Conservation (phyloP, 2,329 filamentous ascomycete genomes). For the Aspergillus uvarum region DNA sequence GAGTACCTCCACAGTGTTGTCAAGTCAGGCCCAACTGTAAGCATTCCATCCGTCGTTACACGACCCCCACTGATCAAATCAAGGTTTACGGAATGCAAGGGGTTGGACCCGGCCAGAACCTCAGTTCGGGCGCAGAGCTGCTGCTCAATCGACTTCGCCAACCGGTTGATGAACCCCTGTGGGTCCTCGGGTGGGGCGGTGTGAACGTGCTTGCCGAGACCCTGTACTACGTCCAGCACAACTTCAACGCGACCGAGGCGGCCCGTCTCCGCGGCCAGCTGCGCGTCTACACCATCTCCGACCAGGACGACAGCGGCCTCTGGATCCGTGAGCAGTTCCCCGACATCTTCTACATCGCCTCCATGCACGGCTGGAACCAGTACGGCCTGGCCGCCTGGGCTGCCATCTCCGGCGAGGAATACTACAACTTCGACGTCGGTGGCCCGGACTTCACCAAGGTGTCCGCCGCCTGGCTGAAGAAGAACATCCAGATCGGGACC, state of each 20-base stretch:
- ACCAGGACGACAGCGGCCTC: conserved; percentile 57
- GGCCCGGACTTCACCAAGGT: conserved; percentile 52
- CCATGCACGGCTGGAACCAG: conserved; percentile 56
- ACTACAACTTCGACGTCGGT: conserved; percentile 48
- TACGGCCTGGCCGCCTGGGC: conserved; percentile 57
- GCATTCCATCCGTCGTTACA: conserved; percentile 15
- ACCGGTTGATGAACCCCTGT: conserved; percentile 46
- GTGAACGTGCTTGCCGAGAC: conserved; percentile 54
- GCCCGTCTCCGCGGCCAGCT: conserved; percentile 36
- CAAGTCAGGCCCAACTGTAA: conserved; percentile 41
- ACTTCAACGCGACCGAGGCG: conserved; percentile 29
- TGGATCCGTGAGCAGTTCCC: conserved; percentile 58
- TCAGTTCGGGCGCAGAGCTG: conserved; percentile 47
- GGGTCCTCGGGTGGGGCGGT: conserved; percentile 56
- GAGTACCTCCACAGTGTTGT: conserved; percentile 40
- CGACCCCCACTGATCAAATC: not conserved
- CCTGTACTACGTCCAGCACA: conserved; percentile 37
- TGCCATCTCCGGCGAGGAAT: conserved; percentile 53
- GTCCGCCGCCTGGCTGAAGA: conserved; percentile 52
- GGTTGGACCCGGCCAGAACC: conserved; percentile 30
- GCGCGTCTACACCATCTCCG: conserved; percentile 57
- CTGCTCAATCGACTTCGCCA: conserved; percentile 43
- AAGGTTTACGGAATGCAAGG: conserved; percentile 39
- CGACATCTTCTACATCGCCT: conserved; percentile 57
- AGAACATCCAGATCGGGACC: conserved; percentile 54